Base-by-base conservation (phyloP, 2,329 filamentous ascomycete genomes). In the Rugonectria rugulosa region DNA sequence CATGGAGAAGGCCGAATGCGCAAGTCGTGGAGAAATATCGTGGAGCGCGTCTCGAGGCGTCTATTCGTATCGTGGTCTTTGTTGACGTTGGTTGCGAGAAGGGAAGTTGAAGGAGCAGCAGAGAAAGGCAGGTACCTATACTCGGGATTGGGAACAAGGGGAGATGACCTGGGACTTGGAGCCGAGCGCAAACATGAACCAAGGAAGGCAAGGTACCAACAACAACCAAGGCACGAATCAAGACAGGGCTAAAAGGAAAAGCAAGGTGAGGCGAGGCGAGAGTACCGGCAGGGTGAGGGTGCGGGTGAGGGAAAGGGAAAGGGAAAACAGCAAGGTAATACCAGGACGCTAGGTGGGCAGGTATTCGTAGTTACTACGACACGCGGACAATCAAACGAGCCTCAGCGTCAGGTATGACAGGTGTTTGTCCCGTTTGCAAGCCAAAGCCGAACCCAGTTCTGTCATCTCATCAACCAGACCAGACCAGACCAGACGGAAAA, bases 1-100 rank as follows among this genome's bases (percentile, higher is more conserved):
- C 45, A 48, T 49, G 24, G 29, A 47, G 43, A 43, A 23, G 23
- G 32, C 19, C 29, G 53, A 21, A 34, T 29, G 32, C 40, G 40
- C 34, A 17, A 29, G 34, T 31, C 21, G 50, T 34, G n/a, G n/a
- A n/a, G n/a, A n/a, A n/a, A n/a, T n/a, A n/a, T n/a, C n/a, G n/a
- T n/a, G n/a, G n/a, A n/a, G n/a, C n/a, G n/a, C n/a, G n/a, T n/a
- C n/a, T n/a, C n/a, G n/a, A n/a, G n/a, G n/a, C n/a, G n/a, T n/a
- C n/a, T n/a, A n/a, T n/a, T n/a, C n/a, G 19, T 41, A 44, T 38
- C 45, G 42, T 40, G 32, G 29, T 31, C 21, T 44, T 36, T 46
- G 41, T 51, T 36, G 34, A 14, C 26, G 15, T 19, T 17, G 37
- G 37, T 27, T 26, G 47, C 19, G 26, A n/a, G n/a, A n/a, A 26